Base-by-base conservation (phyloP, 306 rosid species). In the Quercus alba region DNA sequence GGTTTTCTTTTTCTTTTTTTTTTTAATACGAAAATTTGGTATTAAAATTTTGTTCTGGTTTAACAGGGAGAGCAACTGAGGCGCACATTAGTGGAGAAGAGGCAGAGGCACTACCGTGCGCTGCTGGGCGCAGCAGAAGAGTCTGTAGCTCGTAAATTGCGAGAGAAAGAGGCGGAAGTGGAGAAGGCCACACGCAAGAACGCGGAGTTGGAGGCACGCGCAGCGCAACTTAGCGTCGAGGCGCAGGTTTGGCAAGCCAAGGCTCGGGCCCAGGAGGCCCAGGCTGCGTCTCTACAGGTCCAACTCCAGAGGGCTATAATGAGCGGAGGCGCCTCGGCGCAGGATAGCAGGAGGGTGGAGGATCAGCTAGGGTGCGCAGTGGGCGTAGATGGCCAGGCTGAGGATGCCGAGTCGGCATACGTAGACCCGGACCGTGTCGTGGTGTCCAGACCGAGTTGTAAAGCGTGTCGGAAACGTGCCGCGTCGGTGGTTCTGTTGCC, bases 181-280 rank as follows among this genome's bases (percentile, higher is more conserved):
- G 90, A 93, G 73, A 91, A 86, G 17, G 98, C 93, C 3, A 80
- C 89, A 54, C 91, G 97, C 11, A 82, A 90, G 4, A 90, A 90
- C 76, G 86, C 86, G 0, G 99, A 95, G 86, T 69, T 93, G 61
- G 97, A 95, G 35, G 93, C 97, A 74, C 94, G 96, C 63, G 99
- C 92, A 20, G 94, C 96, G 20, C 91, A 92, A 28, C 90, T 95
- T 51, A 83, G 77, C 84, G 55, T 80, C 31, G 98, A 95, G 70
- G 89, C 91, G 30, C 97, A 91, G 80, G 77, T 86, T n/a, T 95
- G 98, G 99, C 94, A 85, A 71, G 93, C 94, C 0, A 95, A 90
- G 83, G 98, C 88, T 0, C 88, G 87, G 72, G 91, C 93, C 1
- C 96, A 95, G 61, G 98, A 93, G 64, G 88, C 88, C 5, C 84